Base-by-base conservation (phyloP, 2,329 filamentous ascomycete genomes). In the Triangularia setosa region DNA sequence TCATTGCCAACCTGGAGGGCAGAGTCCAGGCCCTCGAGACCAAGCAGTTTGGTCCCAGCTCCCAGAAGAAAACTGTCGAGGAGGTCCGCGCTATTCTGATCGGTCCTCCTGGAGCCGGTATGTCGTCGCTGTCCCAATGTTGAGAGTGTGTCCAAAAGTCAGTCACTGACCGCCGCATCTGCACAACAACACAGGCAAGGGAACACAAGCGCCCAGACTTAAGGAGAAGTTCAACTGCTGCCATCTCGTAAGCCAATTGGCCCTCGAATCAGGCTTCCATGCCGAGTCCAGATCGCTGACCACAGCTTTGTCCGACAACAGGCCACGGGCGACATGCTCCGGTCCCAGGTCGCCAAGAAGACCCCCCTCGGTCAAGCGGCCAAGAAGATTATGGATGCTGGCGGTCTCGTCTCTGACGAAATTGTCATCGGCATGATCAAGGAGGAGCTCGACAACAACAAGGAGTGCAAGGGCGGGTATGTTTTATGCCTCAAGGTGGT, bases 351-450 rank as follows among this genome's bases (percentile, higher is more conserved):
- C 76, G 91, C 94, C 70, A 96, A 96, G 83, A 97, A 98, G 88
- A 99, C 95, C 64, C 81, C 91, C 65, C 88, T 99, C 70, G 95
- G 95, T 72, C 87, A 91, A 76, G 93, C 97, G 83, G 95, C 95
- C 71, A 99, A 99, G 89, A 98, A 98, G 88, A 99, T 99, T 79
- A 99, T 99, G 95, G 95, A 99, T 77, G 90, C 94, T 78, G 95
- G 95, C 73, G 94, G 94, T 72, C 88, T 99, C 65, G 95, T 99
- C 78, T 96, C 93, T 79, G 95, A 99, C 79, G 94, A 98, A 77
- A 99, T 99, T 77, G 94, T 99, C 87, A 91, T 99, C 79, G 93
- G 94, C 80, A 99, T 99, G 95, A 99, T 99, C 84, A 94, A 95
- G 87, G 91, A 90, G 78, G 94, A 99, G 85, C 86, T 99, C 60